A percentile compares a stretch with the other conserved stretches of the same genome.
Conservation (phyloP, 768 basidiomycete species). For the Mycena amicta region DNA sequence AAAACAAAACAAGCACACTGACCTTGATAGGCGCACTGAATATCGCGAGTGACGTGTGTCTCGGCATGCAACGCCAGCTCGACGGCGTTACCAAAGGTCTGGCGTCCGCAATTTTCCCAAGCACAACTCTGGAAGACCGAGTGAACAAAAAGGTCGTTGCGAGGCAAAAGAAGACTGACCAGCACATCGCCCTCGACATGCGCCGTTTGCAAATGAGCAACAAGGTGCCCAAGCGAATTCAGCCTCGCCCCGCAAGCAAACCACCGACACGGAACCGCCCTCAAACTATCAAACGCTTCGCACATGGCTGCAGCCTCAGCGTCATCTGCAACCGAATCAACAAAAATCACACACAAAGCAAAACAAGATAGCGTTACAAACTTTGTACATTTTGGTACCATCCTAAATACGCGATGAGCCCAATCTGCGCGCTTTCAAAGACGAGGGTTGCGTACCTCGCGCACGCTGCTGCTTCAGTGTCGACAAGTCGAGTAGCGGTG, state of each 20-base stretch:
- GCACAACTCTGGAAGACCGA: slow-evolving; percentile 43
- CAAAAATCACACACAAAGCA: slow-evolving; percentile 12
- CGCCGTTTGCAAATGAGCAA: slow-evolving; percentile 46
- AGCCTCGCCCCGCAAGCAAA: slow-evolving; percentile 53
- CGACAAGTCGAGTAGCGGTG: neutral
- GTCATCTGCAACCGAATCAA: slow-evolving; percentile 40
- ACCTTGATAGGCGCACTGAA: slow-evolving; percentile 60
- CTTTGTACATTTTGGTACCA: slow-evolving; percentile 23
- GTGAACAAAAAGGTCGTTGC: too few species aligned
- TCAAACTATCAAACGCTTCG: slow-evolving; percentile 51
- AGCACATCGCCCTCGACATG: slow-evolving; percentile 34
- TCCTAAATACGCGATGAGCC: slow-evolving; percentile 13
- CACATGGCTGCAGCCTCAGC: slow-evolving; percentile 47
- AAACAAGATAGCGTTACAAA: slow-evolving; percentile 19
- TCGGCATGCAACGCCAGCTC: slow-evolving; percentile 52
- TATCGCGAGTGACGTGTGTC: slow-evolving; percentile 47
- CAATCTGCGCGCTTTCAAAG: neutral
- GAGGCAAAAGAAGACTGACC: slow-evolving; percentile 3
- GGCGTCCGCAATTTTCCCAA: slow-evolving; percentile 60
- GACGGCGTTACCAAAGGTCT: slow-evolving; percentile 34
- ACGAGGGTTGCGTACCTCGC: slow-evolving; percentile 17
- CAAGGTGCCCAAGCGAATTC: slow-evolving; percentile 53
- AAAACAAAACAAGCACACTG: slow-evolving; percentile 7
- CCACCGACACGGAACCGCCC: slow-evolving; percentile 60
- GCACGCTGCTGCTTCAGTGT: slow-evolving; percentile 2